Evolutionary conservation across 2,329 filamentous ascomycete genomes (phyloP).

Genomic region (Bertia moriformis): DNA sequence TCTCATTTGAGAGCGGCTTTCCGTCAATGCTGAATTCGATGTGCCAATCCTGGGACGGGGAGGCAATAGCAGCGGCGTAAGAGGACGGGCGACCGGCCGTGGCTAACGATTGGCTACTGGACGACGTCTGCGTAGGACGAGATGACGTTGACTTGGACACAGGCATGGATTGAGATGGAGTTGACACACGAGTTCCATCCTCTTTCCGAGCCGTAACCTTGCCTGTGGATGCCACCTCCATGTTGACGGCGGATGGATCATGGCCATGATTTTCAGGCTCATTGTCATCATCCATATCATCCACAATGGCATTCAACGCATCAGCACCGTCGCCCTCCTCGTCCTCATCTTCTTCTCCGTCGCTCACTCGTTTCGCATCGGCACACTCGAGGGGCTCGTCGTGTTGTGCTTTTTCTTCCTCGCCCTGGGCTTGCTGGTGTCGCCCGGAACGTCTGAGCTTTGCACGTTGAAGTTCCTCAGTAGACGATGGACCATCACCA

Average conservation of each 20-base stretch:
- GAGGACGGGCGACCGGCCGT: conserved; percentile 37
- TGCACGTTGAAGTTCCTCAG: too few species aligned
- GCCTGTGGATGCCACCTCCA: conserved; percentile 75
- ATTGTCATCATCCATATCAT: conserved; percentile 75
- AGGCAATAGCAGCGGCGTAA: conserved; percentile 71
- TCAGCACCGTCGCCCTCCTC: conserved; percentile 45
- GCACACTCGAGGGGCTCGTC: conserved; percentile 62
- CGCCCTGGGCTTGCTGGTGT: conserved; percentile 23
- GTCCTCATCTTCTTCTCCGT: conserved; percentile 39
- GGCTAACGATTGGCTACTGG: background rate
- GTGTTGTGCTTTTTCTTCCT: conserved; percentile 47
- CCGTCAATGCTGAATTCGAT: conserved; percentile 85
- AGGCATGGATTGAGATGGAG: conserved; percentile 49
- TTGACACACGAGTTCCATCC: conserved; percentile 74
- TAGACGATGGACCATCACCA: too few species aligned
- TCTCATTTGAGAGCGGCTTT: conserved; percentile 75
- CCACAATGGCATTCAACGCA: conserved; percentile 68
- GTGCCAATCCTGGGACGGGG: conserved; percentile 84
- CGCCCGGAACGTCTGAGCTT: background rate
- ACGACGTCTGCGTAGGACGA: background rate
- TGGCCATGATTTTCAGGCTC: conserved; percentile 43
- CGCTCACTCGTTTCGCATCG: conserved; percentile 73
- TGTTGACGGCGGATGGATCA: conserved; percentile 66
- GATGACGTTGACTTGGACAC: background rate
- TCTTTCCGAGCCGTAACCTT: conserved; percentile 85